Percentiles rank a stretch among this genome's conserved stretches.
phyloP scores from a whole-genome alignment of 257 asterid species.

The Petunia axillaris region DNA sequence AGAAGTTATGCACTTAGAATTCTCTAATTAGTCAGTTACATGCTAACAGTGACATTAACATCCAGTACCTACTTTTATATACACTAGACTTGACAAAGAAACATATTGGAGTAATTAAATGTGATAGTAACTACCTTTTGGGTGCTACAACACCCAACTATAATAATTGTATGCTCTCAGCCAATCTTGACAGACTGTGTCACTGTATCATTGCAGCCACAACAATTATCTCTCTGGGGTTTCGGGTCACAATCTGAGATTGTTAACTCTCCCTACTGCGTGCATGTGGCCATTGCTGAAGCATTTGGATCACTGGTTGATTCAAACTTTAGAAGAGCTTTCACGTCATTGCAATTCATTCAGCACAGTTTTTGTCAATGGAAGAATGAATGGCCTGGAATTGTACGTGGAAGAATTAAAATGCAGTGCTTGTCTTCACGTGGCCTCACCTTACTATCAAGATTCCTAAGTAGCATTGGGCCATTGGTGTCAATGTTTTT shows the following conservation, averaged over 20 bases:
- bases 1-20: neutral
- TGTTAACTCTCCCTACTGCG: neutral
- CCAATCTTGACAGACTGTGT: neutral
- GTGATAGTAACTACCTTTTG: neutral
- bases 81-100: neutral
- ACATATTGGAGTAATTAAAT: neutral
- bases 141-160: neutral
- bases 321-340: neutral
- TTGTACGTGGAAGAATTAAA: neutral
- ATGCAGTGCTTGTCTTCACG: neutral
- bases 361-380: neutral
- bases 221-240: neutral
- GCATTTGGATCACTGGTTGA: neutral
- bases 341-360: neutral
- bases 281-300: neutral
- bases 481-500: neutral
- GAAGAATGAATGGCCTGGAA: neutral
- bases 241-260: constrained; percentile 18
- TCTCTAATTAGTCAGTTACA: neutral
- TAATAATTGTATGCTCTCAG: neutral
- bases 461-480: neutral
- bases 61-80: neutral
- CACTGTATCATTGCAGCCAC: constrained; percentile 2
- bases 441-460: neutral
- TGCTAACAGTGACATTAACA: constrained; percentile 15